Conservation (phyloP, 208 protist species). For the Leishmania guyanensis region DNA sequence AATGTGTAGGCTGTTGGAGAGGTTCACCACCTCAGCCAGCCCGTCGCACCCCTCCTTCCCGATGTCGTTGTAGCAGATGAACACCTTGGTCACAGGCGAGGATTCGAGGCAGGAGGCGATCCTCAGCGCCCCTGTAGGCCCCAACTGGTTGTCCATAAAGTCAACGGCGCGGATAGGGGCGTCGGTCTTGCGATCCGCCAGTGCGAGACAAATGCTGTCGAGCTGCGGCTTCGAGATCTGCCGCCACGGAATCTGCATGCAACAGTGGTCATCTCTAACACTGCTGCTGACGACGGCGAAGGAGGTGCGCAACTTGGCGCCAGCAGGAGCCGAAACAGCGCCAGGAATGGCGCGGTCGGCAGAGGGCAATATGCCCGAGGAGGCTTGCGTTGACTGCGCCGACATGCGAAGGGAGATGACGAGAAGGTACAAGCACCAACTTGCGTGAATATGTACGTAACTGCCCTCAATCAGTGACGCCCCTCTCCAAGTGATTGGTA, state of each 20-base stretch:
- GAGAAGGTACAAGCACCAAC: not conserved
- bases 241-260: conserved; percentile 71
- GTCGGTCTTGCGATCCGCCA: conserved; percentile 57
- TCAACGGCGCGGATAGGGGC: conserved; percentile 63
- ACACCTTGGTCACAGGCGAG: conserved; percentile 64
- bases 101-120: conserved; percentile 69
- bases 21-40: conserved; percentile 74
- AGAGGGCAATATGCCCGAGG: not conserved
- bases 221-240: conserved; percentile 54
- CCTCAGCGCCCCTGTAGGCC: conserved; percentile 50
- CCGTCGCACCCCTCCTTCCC: conserved; percentile 89
- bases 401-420: conserved; percentile 1
- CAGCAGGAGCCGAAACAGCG: not conserved
- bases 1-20: conserved; percentile 62
- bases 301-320: conserved; percentile 11
- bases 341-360: not conserved
- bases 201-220: conserved; percentile 58
- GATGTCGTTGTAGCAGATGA: conserved; percentile 90
- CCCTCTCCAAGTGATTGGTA: not conserved
- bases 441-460: not conserved
- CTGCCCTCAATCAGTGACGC: not conserved
- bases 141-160: conserved; percentile 88
- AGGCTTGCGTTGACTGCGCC: not conserved
- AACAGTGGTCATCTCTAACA: conserved; percentile 9
- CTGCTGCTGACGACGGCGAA: conserved; percentile 21